These are phyloP conservation scores for Fusarium virguliforme DNA, from an alignment of 2,329 filamentous ascomycete genomes.

Conservation along the genomic window DNA sequence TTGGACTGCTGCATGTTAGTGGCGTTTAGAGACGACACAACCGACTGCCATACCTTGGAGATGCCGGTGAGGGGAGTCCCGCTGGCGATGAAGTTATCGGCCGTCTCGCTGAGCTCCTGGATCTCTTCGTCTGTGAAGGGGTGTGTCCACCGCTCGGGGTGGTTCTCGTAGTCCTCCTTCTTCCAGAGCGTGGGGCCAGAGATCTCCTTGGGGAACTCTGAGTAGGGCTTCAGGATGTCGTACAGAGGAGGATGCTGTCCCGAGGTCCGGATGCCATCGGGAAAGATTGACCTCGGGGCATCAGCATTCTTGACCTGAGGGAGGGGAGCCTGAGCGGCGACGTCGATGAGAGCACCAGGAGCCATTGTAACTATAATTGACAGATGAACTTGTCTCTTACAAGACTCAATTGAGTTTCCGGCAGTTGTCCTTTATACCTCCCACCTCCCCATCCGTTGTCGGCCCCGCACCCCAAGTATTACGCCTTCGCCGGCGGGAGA, in stretches of 20 bases:
- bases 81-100: constrained; percentile 78
- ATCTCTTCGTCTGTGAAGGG: constrained; percentile 78
- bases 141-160: constrained; percentile 82
- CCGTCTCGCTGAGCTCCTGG: constrained; percentile 75
- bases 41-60: constrained; percentile 46
- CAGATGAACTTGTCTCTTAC: constrained; percentile 18
- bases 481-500: constrained; percentile 42
- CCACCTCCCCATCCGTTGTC: constrained; percentile 30
- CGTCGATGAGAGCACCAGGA: constrained; percentile 48
- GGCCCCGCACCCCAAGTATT: constrained; percentile 45
- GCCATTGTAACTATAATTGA: constrained; percentile 39
- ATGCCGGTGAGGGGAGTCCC: constrained; percentile 81
- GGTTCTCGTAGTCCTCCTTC: constrained; percentile 74
- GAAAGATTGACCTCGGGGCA: constrained; percentile 57
- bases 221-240: constrained; percentile 75
- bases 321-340: constrained; percentile 31
- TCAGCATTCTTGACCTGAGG: constrained; percentile 48
- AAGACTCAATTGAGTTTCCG: constrained; percentile 1
- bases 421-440: constrained; percentile 36
- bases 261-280: constrained; percentile 68
- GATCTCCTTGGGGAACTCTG: constrained; percentile 80
- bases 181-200: constrained; percentile 82
- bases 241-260: constrained; percentile 83
- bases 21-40: background rate
- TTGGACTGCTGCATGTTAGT: constrained; percentile 53